Base-by-base conservation (phyloP, 2,329 filamentous ascomycete genomes). In the Fusarium secorum region DNA sequence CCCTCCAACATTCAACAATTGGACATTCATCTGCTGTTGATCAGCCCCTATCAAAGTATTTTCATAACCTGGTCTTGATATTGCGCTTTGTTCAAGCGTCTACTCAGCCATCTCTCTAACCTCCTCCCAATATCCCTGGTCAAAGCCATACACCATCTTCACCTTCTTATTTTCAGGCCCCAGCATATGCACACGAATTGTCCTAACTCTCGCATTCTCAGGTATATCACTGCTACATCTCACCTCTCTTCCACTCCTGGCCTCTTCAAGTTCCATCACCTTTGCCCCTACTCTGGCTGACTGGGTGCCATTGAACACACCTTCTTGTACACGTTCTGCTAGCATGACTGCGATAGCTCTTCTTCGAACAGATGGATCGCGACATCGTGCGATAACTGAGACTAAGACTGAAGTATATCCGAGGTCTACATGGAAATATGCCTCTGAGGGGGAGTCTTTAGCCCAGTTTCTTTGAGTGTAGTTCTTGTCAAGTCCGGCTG, bases 181-280 rank as follows among this genome's bases (percentile, higher is more conserved):
- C 1, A 45, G 6, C 3, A 71, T 6, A 17, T 71, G 55, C 8
- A 71, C 41, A 9, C 68, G 41, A 35, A 71, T 68, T 0, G 54
- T 64, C 3, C 68, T 45, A 1, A 68, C 64, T 30, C 68, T 54
- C 2, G 68, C 68, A 4, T 42, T 38, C 5, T 42, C 28, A 0
- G 68, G 45, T 8, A 71, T 55, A 36, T 71, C 68, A 1, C 51
- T 28, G 5, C 68, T 64, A 9, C 26, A 49, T 3, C 13, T 60
- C 1, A 71, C 68, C 6, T 38, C 44, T 4, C 45, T 60, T 2
- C 51, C 54, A 8, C 62, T 64, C 8, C 67, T 52, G 3, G 35
- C 28, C 13, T 71, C 68, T 24, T 71, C 68, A 4, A 71, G 39
- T 3, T 71, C 68, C 51, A 71, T 68, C 9, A 68, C 30, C 5